Base-by-base conservation (phyloP, 768 basidiomycete genomes). In the Suillus tomentosus region DNA sequence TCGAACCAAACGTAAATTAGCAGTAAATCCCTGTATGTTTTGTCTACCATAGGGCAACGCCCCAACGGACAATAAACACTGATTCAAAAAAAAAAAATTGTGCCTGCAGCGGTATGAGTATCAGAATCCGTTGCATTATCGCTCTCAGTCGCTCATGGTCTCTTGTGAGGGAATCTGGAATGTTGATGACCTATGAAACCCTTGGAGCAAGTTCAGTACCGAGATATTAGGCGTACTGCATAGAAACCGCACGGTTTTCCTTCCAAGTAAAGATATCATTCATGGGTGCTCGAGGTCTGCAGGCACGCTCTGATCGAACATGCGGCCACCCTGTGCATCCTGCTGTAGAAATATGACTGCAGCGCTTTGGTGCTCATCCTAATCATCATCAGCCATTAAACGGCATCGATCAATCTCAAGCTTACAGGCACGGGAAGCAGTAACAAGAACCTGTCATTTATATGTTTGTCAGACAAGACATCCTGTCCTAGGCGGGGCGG, bases 101-200 rank as follows among this genome's bases (percentile, higher is more conserved):
- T 34, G 31, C 10, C 31, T 34, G 5, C 53, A 54, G 31, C 31
- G 27, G 51, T 19, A 54, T 54, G 17, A 53, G 51, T 31, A 53
- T 53, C 51, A 54, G 53, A 54, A 34, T 10, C 17, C 10, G 5
- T 54, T 6, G 17, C 34, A 19, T 11, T 10, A 8, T 54, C 19
- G 3, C 10, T 5, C 10, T 31, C 31, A 31, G 67, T 94, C 91
- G 60, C 90, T 93, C 14, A 91, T 77, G 1, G 93, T 94, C 6
- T 92, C 91, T 68, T 92, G 79, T n/a, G 88, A 85, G 0, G 93
- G 93, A 68, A 94, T 85, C 60, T 88, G 89, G 75, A 92, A 95
- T 1, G 87, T 82, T 27, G 87, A 87, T 6, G 83, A 65, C 14
- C 92, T 68, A 61, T 9, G 34, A 62, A 19, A 22, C 36, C 7